Evolutionary conservation across 2,329 filamentous ascomycete genomes (phyloP).

Genomic region (Aspergillus eucalypticola): DNA sequence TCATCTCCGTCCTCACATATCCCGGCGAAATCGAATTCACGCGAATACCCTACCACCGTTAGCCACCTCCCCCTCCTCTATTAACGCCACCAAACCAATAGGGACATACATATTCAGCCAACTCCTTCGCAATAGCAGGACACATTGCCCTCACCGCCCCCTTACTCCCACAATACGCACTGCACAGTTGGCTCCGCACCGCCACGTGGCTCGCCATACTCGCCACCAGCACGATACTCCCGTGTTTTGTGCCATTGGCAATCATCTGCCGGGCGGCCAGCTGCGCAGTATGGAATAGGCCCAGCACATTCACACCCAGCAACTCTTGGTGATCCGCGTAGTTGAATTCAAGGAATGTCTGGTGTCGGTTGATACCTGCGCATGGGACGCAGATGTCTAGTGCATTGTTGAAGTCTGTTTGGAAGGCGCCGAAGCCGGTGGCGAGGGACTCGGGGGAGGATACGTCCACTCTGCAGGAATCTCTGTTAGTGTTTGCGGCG

Average conservation of each 20-base stretch:
- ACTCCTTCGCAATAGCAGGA: slow-evolving; percentile 50
- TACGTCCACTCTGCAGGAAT: slow-evolving; percentile 40
- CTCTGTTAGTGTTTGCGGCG: neutral
- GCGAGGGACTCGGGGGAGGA: slow-evolving; percentile 34
- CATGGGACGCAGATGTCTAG: slow-evolving; percentile 50
- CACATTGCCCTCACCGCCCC: slow-evolving; percentile 52
- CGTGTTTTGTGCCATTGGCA: slow-evolving; percentile 51
- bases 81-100: too few relatives aligned
- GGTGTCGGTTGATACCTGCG: slow-evolving; percentile 49
- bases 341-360: slow-evolving; percentile 48
- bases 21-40: slow-evolving; percentile 48
- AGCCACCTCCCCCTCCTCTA: neutral
- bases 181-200: slow-evolving; percentile 51
- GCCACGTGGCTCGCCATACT: slow-evolving; percentile 57
- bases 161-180: slow-evolving; percentile 52
- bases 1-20: slow-evolving; percentile 40
- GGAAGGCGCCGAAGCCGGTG: slow-evolving; percentile 35
- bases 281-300: slow-evolving; percentile 51
- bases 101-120: slow-evolving; percentile 38
- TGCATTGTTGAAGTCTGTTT: slow-evolving; percentile 36
- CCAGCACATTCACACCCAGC: slow-evolving; percentile 47
- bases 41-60: slow-evolving; percentile 37
- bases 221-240: slow-evolving; percentile 56
- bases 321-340: slow-evolving; percentile 47
- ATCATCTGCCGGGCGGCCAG: slow-evolving; percentile 55